Evolutionary conservation across 768 basidiomycete species (phyloP).

Genomic region (Suillus subalutaceus): DNA sequence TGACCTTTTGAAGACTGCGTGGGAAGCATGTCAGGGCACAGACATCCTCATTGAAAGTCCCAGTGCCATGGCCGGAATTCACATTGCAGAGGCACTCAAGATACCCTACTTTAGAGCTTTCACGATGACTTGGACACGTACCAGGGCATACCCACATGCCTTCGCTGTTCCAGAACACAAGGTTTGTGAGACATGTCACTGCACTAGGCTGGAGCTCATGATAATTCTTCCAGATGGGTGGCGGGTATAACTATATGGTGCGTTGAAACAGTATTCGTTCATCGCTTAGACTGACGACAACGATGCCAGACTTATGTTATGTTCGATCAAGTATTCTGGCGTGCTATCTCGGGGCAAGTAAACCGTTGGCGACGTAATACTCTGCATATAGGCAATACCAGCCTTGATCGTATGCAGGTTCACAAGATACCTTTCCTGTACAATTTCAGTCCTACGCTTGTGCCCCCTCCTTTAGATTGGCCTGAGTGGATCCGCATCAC

Average conservation of each 20-base stretch:
- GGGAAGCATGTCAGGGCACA: conserved; percentile 94
- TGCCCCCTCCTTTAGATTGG: conserved; percentile 97
- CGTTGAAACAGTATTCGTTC: conserved; percentile 19
- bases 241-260: conserved; percentile 98
- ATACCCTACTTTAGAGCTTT: conserved; percentile 97
- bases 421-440: conserved; percentile 98
- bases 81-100: conserved; percentile 91
- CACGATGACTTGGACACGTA: conserved; percentile 98
- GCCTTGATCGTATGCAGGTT: conserved; percentile 92
- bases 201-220: conserved; percentile 16
- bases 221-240: conserved; percentile 74
- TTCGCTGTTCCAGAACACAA: conserved; percentile 97
- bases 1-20: conserved; percentile 91
- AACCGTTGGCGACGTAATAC: conserved; percentile 89
- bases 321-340: conserved; percentile 99
- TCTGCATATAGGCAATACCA: conserved; percentile 78
- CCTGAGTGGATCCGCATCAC: conserved; percentile 98
- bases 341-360: conserved; percentile 90
- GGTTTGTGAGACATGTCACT: conserved; percentile 42
- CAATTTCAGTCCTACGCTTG: conserved; percentile 90
- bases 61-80: conserved; percentile 95
- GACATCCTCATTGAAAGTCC: conserved; percentile 95
- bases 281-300: conserved; percentile 11
- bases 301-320: conserved; percentile 80
- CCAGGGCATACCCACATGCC: conserved; percentile 96